A percentile compares a stretch with the other conserved stretches of the same genome.
Conservation (phyloP, 352 stramenopile genomes). For the Phytophthora hibernalis region DNA sequence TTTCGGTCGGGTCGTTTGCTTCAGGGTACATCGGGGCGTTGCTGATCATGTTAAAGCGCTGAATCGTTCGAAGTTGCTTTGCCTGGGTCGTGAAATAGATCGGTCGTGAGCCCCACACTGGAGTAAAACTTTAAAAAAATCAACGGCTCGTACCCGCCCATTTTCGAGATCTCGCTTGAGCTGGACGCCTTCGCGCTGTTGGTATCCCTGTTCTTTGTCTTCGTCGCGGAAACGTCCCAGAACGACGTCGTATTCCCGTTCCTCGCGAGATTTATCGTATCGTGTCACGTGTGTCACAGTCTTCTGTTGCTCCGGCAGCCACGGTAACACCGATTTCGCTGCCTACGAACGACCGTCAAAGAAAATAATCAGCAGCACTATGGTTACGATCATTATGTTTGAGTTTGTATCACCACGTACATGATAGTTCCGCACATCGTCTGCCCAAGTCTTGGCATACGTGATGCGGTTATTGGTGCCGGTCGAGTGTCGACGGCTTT, state of each 20-base stretch:
- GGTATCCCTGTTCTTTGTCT: constrained; percentile 45
- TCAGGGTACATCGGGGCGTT: constrained; percentile 60
- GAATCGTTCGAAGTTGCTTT: constrained; percentile 64
- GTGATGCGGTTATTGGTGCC: constrained; percentile 30
- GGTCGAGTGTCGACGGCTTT: constrained; percentile 8
- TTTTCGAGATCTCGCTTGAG: constrained; percentile 52
- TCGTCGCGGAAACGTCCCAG: constrained; percentile 74
- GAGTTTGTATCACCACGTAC: constrained; percentile 26
- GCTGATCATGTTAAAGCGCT: constrained; percentile 77
- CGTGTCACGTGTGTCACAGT: constrained; percentile 71
- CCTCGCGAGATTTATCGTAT: constrained; percentile 73
- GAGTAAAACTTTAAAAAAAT: not conserved
- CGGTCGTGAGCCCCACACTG: not conserved
- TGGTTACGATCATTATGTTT: constrained; percentile 9
- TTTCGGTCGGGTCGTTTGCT: constrained; percentile 55
- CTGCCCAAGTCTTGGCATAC: constrained; percentile 56
- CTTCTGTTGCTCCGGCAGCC: constrained; percentile 57
- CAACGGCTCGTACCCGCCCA: constrained; percentile 37
- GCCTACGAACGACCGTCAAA: constrained; percentile 40
- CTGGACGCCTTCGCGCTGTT: constrained; percentile 41
- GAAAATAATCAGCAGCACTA: not conserved
- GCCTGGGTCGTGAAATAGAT: constrained; percentile 32
- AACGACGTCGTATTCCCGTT: constrained; percentile 76
- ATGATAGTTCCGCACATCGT: constrained; percentile 68
- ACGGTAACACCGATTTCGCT: constrained; percentile 71